These are phyloP conservation scores for Phylloporus arenicola DNA, from an alignment of 768 basidiomycete species.

Conservation along the genomic window DNA sequence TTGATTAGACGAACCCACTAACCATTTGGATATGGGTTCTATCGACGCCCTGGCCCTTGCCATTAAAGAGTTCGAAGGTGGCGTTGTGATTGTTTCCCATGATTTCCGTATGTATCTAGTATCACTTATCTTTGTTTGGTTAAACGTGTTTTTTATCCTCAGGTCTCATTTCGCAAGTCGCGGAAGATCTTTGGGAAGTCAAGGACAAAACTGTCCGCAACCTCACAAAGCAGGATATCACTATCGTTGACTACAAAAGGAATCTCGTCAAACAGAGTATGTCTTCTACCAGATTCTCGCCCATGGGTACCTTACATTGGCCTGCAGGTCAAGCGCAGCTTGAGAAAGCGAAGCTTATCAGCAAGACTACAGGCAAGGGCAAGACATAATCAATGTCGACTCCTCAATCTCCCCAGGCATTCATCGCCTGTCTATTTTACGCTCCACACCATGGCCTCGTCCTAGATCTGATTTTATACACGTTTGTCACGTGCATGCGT, in stretches of 20 bases:
- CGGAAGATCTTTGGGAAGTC: constrained; percentile 99
- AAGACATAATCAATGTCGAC: constrained; percentile 43
- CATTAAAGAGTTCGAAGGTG: constrained; percentile 96
- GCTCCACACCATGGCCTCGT: constrained; percentile 5
- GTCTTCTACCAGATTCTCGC: neutral
- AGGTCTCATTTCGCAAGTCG: constrained; percentile 96
- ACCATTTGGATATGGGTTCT: constrained; percentile 96
- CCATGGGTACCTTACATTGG: constrained; percentile 1
- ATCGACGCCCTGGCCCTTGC: constrained; percentile 94
- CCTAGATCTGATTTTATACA: constrained; percentile 13
- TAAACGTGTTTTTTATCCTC: constrained; percentile 7
- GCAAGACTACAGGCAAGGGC: constrained; percentile 72
- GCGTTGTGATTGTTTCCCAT: constrained; percentile 98
- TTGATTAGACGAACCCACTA: constrained; percentile 81
- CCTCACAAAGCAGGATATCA: constrained; percentile 85
- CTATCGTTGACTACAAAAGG: constrained; percentile 91
- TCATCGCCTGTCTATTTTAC: constrained; percentile 6
- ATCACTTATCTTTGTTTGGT: constrained; percentile 1
- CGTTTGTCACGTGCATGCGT: constrained; percentile 12
- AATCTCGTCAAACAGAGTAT: constrained; percentile 74
- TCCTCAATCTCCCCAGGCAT: neutral
- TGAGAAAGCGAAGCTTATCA: constrained; percentile 91
- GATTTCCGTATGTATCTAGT: constrained; percentile 79
- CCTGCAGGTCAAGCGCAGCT: constrained; percentile 72
- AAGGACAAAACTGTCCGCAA: constrained; percentile 90